Conservation (phyloP, 2,329 filamentous ascomycete species). For the Tolypocladium sp. region DNA sequence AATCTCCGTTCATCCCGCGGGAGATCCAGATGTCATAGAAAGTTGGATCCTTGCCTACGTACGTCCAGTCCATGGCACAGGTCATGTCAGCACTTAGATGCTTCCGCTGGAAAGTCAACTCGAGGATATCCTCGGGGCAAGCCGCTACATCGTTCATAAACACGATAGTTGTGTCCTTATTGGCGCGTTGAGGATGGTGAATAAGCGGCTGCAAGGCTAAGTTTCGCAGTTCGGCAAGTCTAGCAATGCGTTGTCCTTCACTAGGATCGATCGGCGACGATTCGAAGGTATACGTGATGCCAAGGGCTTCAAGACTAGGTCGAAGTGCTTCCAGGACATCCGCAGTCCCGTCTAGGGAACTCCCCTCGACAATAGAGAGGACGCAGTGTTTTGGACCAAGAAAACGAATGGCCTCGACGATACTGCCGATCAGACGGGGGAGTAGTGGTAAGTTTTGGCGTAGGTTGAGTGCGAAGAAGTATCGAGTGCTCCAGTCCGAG, state of each 20-base stretch:
- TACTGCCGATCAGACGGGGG: constrained; percentile 33
- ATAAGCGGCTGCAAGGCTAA: constrained; percentile 38
- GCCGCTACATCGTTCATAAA: constrained; percentile 46
- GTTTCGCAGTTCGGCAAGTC: constrained; percentile 42
- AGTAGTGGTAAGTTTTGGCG: constrained; percentile 32
- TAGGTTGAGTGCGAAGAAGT: constrained; percentile 44
- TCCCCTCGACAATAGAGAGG: constrained; percentile 43
- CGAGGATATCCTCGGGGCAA: constrained; percentile 47
- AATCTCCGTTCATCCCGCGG: constrained; percentile 40
- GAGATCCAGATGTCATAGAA: constrained; percentile 53
- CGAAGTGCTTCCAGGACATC: constrained; percentile 34
- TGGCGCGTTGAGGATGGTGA: constrained; percentile 12
- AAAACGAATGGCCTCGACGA: constrained; percentile 37
- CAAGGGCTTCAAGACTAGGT: constrained; percentile 26
- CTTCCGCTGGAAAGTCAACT: constrained; percentile 39
- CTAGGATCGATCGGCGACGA: constrained; percentile 33
- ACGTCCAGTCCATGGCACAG: constrained; percentile 51
- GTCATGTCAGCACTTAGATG: constrained; percentile 42
- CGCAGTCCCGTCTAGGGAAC: constrained; percentile 40
- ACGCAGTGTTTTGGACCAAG: constrained; percentile 38
- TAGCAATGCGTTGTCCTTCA: constrained; percentile 32
- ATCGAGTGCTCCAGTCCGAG: constrained; percentile 12
- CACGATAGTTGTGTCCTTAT: constrained; percentile 31
- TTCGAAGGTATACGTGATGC: constrained; percentile 30
- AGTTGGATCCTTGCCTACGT: constrained; percentile 29